Conservation (phyloP, 768 basidiomycete genomes). For the Cyclocybe cylindracea region DNA sequence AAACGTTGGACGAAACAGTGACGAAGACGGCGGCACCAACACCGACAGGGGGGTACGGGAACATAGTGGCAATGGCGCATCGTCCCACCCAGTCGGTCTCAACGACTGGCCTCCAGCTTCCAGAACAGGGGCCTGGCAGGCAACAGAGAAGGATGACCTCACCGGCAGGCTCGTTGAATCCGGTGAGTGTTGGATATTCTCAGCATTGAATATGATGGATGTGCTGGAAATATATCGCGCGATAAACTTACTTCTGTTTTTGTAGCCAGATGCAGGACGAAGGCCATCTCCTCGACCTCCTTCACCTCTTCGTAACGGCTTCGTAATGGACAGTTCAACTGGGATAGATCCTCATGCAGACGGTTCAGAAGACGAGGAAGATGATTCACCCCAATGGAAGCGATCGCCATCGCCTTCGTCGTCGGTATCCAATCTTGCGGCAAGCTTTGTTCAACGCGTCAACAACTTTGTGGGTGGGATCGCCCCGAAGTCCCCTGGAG, state of each 20-base stretch:
- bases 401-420: conserved; percentile 65
- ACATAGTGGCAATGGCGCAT: no score
- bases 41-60: no score
- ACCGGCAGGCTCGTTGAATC: conserved; percentile 31
- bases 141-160: conserved; percentile 35
- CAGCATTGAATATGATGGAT: not conserved
- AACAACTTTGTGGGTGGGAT: conserved; percentile 63
- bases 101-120: no score
- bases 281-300: conserved; percentile 54
- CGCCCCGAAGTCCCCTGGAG: conserved; percentile 37
- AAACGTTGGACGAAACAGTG: no score
- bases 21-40: no score
- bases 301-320: conserved; percentile 72
- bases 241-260: not conserved
- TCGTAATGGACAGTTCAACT: conserved; percentile 54
- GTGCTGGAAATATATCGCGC: not conserved
- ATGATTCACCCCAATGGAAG: conserved; percentile 35
- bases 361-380: conserved; percentile 47
- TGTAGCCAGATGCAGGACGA: conserved; percentile 39
- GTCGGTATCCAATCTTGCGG: conserved; percentile 73
- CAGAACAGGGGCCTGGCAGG: not conserved
- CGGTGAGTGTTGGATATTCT: conserved; percentile 24
- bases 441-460: conserved; percentile 76
- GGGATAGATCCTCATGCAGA: conserved; percentile 38
- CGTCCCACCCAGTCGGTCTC: no score